Percentiles rank a stretch among this genome's conserved stretches.
Conservation (phyloP, 441 rosid species). For the Hypseocharis bilobata region DNA sequence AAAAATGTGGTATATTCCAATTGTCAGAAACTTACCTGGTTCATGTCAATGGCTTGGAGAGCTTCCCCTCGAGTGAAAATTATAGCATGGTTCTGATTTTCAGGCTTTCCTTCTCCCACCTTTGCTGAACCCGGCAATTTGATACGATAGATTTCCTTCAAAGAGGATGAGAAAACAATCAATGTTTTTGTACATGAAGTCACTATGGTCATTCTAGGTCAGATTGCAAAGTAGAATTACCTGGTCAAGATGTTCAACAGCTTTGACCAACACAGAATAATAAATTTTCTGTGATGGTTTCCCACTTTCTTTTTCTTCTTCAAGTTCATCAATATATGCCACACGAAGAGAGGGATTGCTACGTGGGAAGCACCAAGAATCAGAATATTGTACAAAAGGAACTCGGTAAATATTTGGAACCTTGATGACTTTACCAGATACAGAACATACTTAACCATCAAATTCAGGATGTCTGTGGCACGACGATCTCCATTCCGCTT, state of each 20-base stretch:
- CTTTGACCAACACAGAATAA: constrained; percentile 85
- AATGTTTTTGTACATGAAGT: constrained; percentile 14
- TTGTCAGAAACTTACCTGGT: constrained; percentile 47
- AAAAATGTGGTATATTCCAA: not conserved
- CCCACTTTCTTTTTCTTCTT: constrained; percentile 60
- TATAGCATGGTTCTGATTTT: constrained; percentile 84
- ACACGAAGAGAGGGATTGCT: constrained; percentile 92
- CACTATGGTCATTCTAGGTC: constrained; percentile 8
- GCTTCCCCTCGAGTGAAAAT: constrained; percentile 88
- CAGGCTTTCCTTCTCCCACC: constrained; percentile 92
- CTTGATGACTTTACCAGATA: constrained; percentile 16
- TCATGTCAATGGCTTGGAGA: constrained; percentile 89
- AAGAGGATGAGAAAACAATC: constrained; percentile 17
- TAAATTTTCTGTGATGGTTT: constrained; percentile 67
- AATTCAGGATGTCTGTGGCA: constrained; percentile 88
- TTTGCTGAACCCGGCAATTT: constrained; percentile 77
- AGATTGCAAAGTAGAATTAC: constrained; percentile 30
- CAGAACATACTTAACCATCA: constrained; percentile 86
- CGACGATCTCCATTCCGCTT: constrained; percentile 87
- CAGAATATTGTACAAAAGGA: constrained; percentile 18
- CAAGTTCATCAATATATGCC: constrained; percentile 92
- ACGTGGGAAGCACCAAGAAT: constrained; percentile 25
- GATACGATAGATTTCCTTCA: constrained; percentile 81
- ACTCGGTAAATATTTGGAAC: not conserved
- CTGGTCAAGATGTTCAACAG: constrained; percentile 86